These are phyloP conservation scores for Globisporangium sylvaticum DNA, from an alignment of 352 stramenopile species.

Conservation along the genomic window DNA sequence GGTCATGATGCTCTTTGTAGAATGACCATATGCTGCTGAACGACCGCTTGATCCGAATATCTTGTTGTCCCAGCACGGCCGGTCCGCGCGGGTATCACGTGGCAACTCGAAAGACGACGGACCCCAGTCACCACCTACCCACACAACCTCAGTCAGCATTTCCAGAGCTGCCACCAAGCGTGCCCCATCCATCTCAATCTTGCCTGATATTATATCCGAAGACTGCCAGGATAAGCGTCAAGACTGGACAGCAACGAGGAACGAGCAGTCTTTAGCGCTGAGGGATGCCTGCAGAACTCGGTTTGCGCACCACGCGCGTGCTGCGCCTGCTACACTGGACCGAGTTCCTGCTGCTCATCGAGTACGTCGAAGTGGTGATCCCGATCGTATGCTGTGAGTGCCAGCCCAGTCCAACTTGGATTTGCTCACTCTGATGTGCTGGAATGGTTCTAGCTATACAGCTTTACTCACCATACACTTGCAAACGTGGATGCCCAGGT, in stretches of 20 bases:
- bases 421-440: background rate
- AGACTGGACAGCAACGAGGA: background rate
- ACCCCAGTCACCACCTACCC: background rate
- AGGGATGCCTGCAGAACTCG: background rate
- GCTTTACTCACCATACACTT: too few species aligned
- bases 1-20: background rate
- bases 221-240: too few species aligned
- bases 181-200: too few species aligned
- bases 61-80: background rate
- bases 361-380: slow-evolving; percentile 22
- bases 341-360: slow-evolving; percentile 21
- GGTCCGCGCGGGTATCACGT: too few species aligned
- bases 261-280: background rate
- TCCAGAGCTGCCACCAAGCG: too few species aligned
- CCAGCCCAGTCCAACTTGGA: too few species aligned
- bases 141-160: background rate
- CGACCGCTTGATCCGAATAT: too few species aligned
- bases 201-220: too few species aligned
- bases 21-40: background rate
- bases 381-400: slow-evolving; percentile 21
- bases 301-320: slow-evolving; percentile 3
- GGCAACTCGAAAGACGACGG: too few species aligned
- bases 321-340: slow-evolving; percentile 11
- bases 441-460: too few species aligned
- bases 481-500: too few species aligned